Percentiles rank a stretch among this genome's conserved stretches.
Conservation (phyloP, 176 grass and related monocot genomes). For the Ananas comosus region DNA sequence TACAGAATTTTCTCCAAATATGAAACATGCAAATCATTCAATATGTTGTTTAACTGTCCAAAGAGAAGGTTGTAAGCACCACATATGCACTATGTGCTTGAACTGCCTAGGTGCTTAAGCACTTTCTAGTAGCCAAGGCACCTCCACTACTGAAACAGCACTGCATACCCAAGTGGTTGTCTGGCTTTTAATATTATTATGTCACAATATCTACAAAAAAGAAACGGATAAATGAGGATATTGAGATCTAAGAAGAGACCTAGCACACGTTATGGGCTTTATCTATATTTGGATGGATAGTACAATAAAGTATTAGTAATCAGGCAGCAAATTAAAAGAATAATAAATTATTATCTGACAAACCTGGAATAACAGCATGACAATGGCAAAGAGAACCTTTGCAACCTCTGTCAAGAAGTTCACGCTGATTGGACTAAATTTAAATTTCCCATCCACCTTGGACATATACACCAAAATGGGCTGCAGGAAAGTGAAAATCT, state of each 20-base stretch:
- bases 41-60: no score
- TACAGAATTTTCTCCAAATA: neutral
- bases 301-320: slow-evolving; percentile 1
- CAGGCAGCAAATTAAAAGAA: slow-evolving; percentile 6
- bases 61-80: neutral
- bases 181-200: no score
- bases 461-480: slow-evolving; percentile 91
- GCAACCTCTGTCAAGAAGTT: slow-evolving; percentile 94
- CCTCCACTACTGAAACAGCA: neutral
- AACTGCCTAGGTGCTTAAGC: neutral
- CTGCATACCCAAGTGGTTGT: no score
- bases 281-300: neutral
- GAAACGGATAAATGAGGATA: no score
- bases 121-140: neutral
- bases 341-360: slow-evolving; percentile 22
- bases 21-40: no score
- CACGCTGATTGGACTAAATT: slow-evolving; percentile 94
- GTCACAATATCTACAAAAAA: no score
- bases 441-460: slow-evolving; percentile 89
- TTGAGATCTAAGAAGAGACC: no score
- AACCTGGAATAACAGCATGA: slow-evolving; percentile 87
- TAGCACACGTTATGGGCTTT: no score
- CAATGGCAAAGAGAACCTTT: slow-evolving; percentile 71
- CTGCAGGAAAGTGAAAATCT: slow-evolving; percentile 35
- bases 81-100: neutral